Evolutionary conservation across 129 eudicot species (phyloP).

Genomic region (Artemisia argyi): DNA sequence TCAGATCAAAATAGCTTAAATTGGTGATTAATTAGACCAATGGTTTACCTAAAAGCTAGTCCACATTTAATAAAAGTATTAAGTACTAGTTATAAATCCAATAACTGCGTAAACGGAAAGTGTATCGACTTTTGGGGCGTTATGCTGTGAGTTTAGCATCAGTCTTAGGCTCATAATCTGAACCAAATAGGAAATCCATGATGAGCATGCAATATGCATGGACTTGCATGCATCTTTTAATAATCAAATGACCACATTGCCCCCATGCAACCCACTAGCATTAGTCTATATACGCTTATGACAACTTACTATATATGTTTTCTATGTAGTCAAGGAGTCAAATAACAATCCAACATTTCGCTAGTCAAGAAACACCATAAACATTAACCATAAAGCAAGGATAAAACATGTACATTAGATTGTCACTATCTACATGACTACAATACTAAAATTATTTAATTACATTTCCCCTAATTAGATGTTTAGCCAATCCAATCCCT

Average conservation of each 20-base stretch:
- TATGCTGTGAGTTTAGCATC: conserved; percentile 2
- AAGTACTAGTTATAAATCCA: not conserved
- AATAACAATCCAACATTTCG: conserved; percentile 8
- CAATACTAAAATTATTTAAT: conserved; percentile 36
- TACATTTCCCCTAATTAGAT: conserved; percentile 37
- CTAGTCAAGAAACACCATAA: conserved; percentile 26
- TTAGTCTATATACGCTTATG: not conserved
- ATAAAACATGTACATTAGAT: conserved; percentile 43
- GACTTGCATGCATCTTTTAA: conserved; percentile 32
- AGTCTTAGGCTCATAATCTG: conserved; percentile 13
- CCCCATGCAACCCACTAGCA: conserved; percentile 5
- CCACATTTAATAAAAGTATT: not conserved
- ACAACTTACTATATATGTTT: not conserved
- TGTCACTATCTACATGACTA: conserved; percentile 41
- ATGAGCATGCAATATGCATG: conserved; percentile 40
- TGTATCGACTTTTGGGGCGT: conserved; percentile 5
- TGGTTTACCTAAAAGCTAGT: not conserved
- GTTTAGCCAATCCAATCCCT: conserved; percentile 58
- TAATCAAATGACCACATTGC: conserved; percentile 27
- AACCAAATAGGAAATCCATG: conserved; percentile 6
- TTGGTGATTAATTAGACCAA: not conserved
- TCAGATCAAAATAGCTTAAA: not conserved
- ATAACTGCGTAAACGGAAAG: not conserved
- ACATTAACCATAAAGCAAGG: conserved; percentile 36
- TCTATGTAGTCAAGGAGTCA: conserved; percentile 18